A percentile compares a stretch with the other conserved stretches of the same genome.
Evolutionary conservation across 2,329 filamentous ascomycete genomes (phyloP).

Genomic region (Sporothrix phasma): DNA sequence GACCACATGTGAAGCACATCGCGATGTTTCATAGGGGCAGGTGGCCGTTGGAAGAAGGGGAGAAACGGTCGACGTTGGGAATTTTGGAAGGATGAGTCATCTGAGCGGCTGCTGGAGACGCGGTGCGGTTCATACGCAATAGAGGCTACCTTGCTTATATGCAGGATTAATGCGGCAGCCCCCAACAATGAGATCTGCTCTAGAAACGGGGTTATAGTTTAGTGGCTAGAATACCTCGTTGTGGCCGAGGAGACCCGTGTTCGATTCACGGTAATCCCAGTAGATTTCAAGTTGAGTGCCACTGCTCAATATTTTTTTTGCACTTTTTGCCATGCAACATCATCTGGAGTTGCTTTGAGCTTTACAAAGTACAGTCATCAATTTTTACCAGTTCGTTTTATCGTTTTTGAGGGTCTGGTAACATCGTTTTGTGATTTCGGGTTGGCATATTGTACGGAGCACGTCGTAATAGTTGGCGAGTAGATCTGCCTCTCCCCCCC

Average conservation of each 20-base stretch:
- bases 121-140: too few relatives aligned
- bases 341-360: too few relatives aligned
- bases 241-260: constrained; percentile 21
- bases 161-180: not conserved
- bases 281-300: constrained; percentile 7
- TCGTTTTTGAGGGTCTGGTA: too few relatives aligned
- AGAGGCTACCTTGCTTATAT: not conserved
- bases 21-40: too few relatives aligned
- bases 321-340: not conserved
- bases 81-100: not conserved
- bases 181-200: constrained; percentile 6
- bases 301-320: constrained; percentile 3
- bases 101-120: not conserved
- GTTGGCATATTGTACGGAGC: too few relatives aligned
- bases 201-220: constrained; percentile 19
- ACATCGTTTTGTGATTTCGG: too few relatives aligned
- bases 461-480: too few relatives aligned
- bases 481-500: too few relatives aligned
- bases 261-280: constrained; percentile 21
- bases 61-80: not conserved
- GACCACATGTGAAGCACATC: too few relatives aligned
- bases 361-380: not conserved
- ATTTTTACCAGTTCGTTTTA: not conserved
- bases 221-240: constrained; percentile 20
- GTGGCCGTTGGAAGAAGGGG: not conserved